These are phyloP conservation scores for Albifimbria verrucaria DNA, from an alignment of 2,329 filamentous ascomycete species.

Conservation along the genomic window DNA sequence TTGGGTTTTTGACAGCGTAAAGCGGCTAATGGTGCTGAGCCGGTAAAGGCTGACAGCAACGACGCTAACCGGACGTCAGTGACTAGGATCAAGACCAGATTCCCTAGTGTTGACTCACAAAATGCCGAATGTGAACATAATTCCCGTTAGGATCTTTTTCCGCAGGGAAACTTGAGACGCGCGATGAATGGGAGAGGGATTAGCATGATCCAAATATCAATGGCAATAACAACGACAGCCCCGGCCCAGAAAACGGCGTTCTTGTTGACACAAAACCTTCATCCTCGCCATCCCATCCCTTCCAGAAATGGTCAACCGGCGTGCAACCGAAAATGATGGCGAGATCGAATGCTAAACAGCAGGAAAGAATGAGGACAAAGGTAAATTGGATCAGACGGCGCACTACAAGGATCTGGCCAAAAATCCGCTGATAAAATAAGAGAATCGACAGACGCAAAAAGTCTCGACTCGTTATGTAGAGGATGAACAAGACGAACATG, in stretches of 20 bases:
- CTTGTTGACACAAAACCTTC: conserved; percentile 34
- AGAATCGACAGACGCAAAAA: not conserved
- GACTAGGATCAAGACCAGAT: not conserved
- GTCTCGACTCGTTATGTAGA: not conserved
- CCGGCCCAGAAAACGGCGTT: conserved; percentile 34
- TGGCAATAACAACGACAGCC: conserved; percentile 34
- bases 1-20: conserved; percentile 16
- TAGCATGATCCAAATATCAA: conserved; percentile 36
- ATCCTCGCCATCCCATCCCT: conserved; percentile 32
- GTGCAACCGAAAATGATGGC: conserved; percentile 17
- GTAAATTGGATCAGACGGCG: not conserved
- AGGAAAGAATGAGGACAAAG: not conserved
- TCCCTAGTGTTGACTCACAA: conserved; percentile 19
- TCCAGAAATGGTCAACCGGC: conserved; percentile 37
- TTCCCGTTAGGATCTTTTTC: conserved; percentile 33
- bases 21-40: conserved; percentile 15
- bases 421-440: not conserved
- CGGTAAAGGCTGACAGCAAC: conserved; percentile 19
- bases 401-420: not conserved
- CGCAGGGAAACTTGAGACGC: conserved; percentile 23
- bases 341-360: not conserved
- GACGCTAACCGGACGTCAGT: conserved; percentile 9
- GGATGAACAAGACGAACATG: not conserved
- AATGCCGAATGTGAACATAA: conserved; percentile 39
- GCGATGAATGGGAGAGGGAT: conserved; percentile 33